A percentile compares a stretch with the other conserved stretches of the same genome.
Evolutionary conservation across 1,284 basidiomycete genomes (phyloP).

Genomic region (Naganishia sp.): DNA sequence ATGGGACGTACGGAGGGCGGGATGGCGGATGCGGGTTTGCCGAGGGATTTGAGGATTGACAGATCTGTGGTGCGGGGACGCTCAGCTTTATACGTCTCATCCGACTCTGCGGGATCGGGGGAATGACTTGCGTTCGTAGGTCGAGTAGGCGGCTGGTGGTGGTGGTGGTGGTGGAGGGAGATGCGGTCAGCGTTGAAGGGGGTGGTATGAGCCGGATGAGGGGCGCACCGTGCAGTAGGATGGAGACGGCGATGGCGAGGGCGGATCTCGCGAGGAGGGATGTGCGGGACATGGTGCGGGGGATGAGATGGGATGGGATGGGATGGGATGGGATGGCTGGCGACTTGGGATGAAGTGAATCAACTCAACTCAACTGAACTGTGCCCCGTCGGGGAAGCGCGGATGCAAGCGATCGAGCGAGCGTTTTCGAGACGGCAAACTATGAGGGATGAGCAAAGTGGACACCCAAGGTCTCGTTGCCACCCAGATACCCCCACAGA

Average conservation of each 20-base stretch:
- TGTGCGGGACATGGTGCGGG: slow-evolving; percentile 2
- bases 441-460: too few relatives aligned
- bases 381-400: too few relatives aligned
- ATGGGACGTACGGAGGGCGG: slow-evolving; percentile 45
- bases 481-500: neutral
- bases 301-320: neutral
- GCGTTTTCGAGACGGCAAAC: too few relatives aligned
- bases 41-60: slow-evolving; percentile 51
- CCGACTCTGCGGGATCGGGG: too few relatives aligned
- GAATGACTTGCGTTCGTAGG: slow-evolving; percentile 50
- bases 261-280: slow-evolving; percentile 36
- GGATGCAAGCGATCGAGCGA: too few relatives aligned
- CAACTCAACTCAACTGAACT: too few relatives aligned
- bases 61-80: slow-evolving; percentile 40
- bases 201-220: too few relatives aligned
- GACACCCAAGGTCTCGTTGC: too few relatives aligned
- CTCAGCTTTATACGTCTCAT: neutral
- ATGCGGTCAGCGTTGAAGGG: too few relatives aligned
- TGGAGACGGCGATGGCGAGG: slow-evolving; percentile 41
- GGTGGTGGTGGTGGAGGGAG: too few relatives aligned
- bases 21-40: slow-evolving; percentile 38
- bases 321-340: too few relatives aligned
- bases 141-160: slow-evolving; percentile 54
- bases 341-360: too few relatives aligned
- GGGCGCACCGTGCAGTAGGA: slow-evolving; percentile 49